Evolutionary conservation across 140 eudicot species (phyloP).

Genomic region (Ambrosia hybrid): DNA sequence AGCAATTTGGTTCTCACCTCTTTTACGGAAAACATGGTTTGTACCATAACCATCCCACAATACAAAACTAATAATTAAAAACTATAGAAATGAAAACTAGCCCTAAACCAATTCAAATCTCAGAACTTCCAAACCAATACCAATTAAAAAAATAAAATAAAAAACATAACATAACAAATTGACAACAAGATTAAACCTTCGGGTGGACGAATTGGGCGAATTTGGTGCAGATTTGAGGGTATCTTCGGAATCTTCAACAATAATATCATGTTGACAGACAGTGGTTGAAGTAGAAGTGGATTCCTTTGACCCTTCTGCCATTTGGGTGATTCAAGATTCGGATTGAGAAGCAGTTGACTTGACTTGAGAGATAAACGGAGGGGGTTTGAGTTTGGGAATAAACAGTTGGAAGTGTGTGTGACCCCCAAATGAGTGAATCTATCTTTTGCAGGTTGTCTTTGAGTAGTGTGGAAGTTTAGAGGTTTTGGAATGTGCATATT

Average conservation of each 20-base stretch:
- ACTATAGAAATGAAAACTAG: not conserved
- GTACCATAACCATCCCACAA: too few species aligned
- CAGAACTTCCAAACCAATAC: not conserved
- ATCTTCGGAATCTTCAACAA: constrained; percentile 67
- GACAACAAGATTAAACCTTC: constrained; percentile 46
- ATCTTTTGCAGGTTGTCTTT: constrained; percentile 23
- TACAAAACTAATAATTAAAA: not conserved
- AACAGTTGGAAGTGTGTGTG: constrained; percentile 22
- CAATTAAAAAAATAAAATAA: constrained; percentile 2
- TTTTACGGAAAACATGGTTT: too few species aligned
- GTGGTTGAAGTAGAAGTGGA: constrained; percentile 42
- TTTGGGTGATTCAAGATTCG: not conserved
- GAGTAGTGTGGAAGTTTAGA: constrained; percentile 28
- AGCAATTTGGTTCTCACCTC: too few species aligned
- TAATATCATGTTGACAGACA: constrained; percentile 43
- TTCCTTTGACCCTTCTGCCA: constrained; percentile 71
- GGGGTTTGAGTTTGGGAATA: constrained; percentile 20
- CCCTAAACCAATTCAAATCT: constrained; percentile 21
- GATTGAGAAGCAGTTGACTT: not conserved
- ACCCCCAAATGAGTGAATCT: constrained; percentile 10
- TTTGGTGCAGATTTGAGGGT: constrained; percentile 64
- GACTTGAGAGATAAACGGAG: constrained; percentile 21
- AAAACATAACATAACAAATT: not conserved
- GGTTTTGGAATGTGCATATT: constrained; percentile 4
- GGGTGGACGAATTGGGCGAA: constrained; percentile 80